Conservation (phyloP, 2,329 filamentous ascomycete species). For the Talaromyces sp. region DNA sequence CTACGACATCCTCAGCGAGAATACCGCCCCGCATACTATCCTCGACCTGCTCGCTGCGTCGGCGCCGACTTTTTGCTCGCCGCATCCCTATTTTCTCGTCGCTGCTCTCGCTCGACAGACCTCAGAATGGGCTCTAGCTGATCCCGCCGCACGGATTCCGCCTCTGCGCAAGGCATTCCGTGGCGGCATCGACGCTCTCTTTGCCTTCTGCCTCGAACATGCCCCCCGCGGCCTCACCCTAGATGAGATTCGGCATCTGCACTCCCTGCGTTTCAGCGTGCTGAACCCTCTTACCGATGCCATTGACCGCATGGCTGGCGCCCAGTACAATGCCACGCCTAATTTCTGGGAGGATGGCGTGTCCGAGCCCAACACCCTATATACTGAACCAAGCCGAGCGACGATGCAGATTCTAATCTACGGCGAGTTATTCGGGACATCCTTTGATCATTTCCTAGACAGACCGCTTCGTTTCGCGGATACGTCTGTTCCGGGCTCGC, state of each 20-base stretch:
- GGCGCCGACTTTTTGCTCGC: slow-evolving; percentile 32
- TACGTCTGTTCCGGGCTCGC: background rate
- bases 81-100: slow-evolving; percentile 33
- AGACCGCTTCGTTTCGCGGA: background rate
- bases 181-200: slow-evolving; percentile 28
- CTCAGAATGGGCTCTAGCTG: slow-evolving; percentile 29
- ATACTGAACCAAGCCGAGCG: slow-evolving; percentile 18
- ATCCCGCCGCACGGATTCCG: background rate
- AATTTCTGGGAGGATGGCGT: slow-evolving; percentile 30
- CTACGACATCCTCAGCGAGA: slow-evolving; percentile 16
- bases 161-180: slow-evolving; percentile 18
- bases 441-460: slow-evolving; percentile 20
- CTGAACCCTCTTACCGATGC: slow-evolving; percentile 29
- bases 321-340: slow-evolving; percentile 21
- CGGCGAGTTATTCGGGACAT: slow-evolving; percentile 25
- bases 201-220: slow-evolving; percentile 24
- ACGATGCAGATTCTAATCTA: slow-evolving; percentile 30
- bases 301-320: slow-evolving; percentile 29
- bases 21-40: slow-evolving; percentile 23
- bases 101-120: slow-evolving; percentile 28
- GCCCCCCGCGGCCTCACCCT: slow-evolving; percentile 25
- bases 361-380: slow-evolving; percentile 23
- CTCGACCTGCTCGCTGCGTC: slow-evolving; percentile 29
- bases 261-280: slow-evolving; percentile 23
- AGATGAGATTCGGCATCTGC: slow-evolving; percentile 24